Conservation (phyloP, 345 rosid species). For the Citrus hindsii region DNA sequence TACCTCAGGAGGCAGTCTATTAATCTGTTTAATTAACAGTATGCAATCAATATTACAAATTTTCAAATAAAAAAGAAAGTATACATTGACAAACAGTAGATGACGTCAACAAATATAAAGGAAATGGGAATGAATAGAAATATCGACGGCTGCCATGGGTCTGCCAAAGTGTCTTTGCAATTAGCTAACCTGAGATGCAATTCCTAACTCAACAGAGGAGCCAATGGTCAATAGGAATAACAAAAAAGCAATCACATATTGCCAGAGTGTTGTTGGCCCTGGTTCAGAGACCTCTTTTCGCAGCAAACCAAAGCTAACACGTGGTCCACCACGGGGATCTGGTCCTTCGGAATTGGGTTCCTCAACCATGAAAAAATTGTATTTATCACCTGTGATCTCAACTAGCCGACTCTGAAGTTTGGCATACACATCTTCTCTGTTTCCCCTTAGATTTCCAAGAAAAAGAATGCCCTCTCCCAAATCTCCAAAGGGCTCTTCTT, state of each 20-base stretch:
- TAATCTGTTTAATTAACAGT: conserved; percentile 52
- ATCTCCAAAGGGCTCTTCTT: conserved; percentile 97
- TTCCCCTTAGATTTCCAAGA: conserved; percentile 85
- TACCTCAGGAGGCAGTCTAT: conserved; percentile 91
- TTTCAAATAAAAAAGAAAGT: neutral
- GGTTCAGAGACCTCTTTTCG: conserved; percentile 97
- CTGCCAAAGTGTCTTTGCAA: neutral
- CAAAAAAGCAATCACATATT: conserved; percentile 84
- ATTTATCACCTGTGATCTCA: conserved; percentile 66
- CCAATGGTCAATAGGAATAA: conserved; percentile 84
- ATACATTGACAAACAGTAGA: neutral
- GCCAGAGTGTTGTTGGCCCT: conserved; percentile 95
- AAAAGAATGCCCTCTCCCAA: conserved; percentile 85
- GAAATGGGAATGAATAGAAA: neutral
- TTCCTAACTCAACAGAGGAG: conserved; percentile 87
- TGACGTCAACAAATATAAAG: conserved; percentile 3
- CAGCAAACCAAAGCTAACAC: conserved; percentile 89
- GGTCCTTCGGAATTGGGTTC: conserved; percentile 92
- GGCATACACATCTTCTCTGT: conserved; percentile 74
- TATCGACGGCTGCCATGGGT: neutral
- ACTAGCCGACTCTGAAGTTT: conserved; percentile 67
- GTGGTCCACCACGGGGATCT: conserved; percentile 93
- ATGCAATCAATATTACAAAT: conserved; percentile 7
- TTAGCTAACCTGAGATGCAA: conserved; percentile 81
- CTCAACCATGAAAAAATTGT: conserved; percentile 91